Base-by-base conservation (phyloP, 2,329 filamentous ascomycete species). In the Fusarium stilboides region DNA sequence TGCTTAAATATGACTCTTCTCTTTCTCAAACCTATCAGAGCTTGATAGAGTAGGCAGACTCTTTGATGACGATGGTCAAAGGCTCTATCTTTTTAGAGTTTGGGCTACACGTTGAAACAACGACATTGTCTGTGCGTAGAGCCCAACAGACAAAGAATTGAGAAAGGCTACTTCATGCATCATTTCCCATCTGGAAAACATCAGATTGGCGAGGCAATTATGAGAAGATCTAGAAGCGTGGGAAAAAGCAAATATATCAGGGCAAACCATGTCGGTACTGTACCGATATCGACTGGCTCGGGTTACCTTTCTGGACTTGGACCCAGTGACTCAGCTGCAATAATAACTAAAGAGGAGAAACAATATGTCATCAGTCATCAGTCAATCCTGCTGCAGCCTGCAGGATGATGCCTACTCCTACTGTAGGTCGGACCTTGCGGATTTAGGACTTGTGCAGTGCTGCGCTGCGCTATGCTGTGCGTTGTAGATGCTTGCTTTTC, bases 41-140 rank as follows among this genome's bases (percentile, higher is more conserved):
- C 15, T 26, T 17, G 42, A 34, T 45, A 58, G 22, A 65, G 45
- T 20, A 67, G 44, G 44, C 24, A 67, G 45, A 17, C 33, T 57
- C 24, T 42, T 36, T 52, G 51, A 28, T 34, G n/a, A 40, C 7
- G 34, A 13, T 49, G 26, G 26, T 39, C 31, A 49, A 4, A 17
- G 33, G 40, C n/a, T 47, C 34, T 17, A 20, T 28, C 28, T 22
- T 56, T 37, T 43, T 57, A 47, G 28, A 49, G 43, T 49, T 43
- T 49, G 28, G 26, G n/a, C 28, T 28, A 34, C 28, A 20, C 20
- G 31, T 57, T 46, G 51, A 44, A 20, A 24, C n/a, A 39, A 36
- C 14, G 17, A 36, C 12, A 10, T 24, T 22, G 36, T 36, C 58
- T 51, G 53, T 51, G 45, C 40, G 40, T 24, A 10, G 22, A 22